A percentile compares a stretch with the other conserved stretches of the same genome.
These are phyloP conservation scores for Phytophthora citricola DNA, from an alignment of 352 stramenopile species.

Conservation along the genomic window DNA sequence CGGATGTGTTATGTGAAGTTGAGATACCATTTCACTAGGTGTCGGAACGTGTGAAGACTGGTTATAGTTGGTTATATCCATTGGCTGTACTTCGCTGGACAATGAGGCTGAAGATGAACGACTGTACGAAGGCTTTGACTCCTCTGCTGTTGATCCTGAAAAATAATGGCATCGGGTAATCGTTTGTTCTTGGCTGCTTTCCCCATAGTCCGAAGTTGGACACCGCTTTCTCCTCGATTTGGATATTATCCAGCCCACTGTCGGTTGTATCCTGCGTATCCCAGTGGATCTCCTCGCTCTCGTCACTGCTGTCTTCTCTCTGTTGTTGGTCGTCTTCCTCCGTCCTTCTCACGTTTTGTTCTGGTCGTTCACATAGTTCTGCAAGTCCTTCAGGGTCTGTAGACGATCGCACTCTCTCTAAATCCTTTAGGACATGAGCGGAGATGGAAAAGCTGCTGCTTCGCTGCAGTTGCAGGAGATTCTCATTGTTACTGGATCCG, in stretches of 20 bases:
- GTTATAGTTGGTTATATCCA: too few species aligned
- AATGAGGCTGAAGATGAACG: conserved; percentile 5
- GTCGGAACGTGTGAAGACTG: conserved; percentile 22
- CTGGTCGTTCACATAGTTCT: conserved; percentile 30
- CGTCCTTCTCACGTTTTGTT: conserved; percentile 23
- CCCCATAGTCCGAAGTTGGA: conserved; percentile 68
- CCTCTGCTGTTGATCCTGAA: conserved; percentile 15
- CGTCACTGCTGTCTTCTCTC: conserved; percentile 35
- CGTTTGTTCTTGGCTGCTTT: conserved; percentile 49
- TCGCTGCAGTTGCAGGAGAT: conserved; percentile 27
- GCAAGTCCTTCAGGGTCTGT: conserved; percentile 24
- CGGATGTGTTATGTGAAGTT: conserved; percentile 39
- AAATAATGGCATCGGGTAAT: conserved; percentile 62
- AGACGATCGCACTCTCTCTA: conserved; percentile 43
- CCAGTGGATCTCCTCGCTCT: conserved; percentile 33
- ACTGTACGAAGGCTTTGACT: conserved; percentile 8
- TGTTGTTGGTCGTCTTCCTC: conserved; percentile 21
- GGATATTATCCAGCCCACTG: conserved; percentile 4
- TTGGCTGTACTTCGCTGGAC: background rate
- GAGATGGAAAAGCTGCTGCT: conserved; percentile 76
- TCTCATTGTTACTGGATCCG: conserved; percentile 23
- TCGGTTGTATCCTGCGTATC: conserved; percentile 19
- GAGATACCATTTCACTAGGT: conserved; percentile 43
- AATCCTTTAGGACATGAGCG: conserved; percentile 52
- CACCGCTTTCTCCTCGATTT: conserved; percentile 30